phyloP scores from a whole-genome alignment of 179 eudicot species.

The Sideroxylon spinosum region DNA sequence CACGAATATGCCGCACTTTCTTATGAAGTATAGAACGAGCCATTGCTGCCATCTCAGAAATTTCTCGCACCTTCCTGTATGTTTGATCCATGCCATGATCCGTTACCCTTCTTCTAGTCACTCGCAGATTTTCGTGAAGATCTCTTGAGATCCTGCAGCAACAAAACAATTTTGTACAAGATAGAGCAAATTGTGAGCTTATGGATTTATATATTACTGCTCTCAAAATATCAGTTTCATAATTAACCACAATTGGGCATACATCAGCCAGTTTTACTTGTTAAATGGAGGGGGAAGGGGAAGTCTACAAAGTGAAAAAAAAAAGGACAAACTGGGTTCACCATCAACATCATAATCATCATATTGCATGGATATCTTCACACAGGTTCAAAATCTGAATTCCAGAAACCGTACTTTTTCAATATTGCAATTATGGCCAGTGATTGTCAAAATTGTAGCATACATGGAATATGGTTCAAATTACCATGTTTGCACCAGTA shows the following conservation, averaged over 20 bases:
- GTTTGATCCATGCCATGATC: conserved; percentile 50
- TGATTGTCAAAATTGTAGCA: not conserved
- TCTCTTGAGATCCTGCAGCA: conserved; percentile 58
- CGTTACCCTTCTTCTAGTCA: conserved; percentile 43
- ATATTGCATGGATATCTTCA: not conserved
- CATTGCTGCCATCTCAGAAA: conserved; percentile 53
- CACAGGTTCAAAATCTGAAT: not conserved
- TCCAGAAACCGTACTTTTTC: not conserved
- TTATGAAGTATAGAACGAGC: conserved; percentile 72
- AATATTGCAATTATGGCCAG: not conserved
- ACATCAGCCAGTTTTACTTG: not conserved
- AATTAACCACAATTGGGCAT: not conserved
- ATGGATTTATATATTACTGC: not conserved
- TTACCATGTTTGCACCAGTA: not conserved
- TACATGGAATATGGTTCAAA: not conserved
- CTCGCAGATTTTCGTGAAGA: conserved; percentile 54
- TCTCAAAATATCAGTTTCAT: not conserved
- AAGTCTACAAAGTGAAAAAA: too few relatives aligned
- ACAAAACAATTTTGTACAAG: conserved; percentile 11
- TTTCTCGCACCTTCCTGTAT: conserved; percentile 55
- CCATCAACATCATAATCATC: too few relatives aligned
- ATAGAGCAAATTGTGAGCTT: not conserved
- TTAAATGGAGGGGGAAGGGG: not conserved
- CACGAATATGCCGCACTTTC: conserved; percentile 62
- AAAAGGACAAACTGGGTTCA: too few relatives aligned